Conservation (phyloP, 768 basidiomycete genomes). For the Naganishia randhawae region DNA sequence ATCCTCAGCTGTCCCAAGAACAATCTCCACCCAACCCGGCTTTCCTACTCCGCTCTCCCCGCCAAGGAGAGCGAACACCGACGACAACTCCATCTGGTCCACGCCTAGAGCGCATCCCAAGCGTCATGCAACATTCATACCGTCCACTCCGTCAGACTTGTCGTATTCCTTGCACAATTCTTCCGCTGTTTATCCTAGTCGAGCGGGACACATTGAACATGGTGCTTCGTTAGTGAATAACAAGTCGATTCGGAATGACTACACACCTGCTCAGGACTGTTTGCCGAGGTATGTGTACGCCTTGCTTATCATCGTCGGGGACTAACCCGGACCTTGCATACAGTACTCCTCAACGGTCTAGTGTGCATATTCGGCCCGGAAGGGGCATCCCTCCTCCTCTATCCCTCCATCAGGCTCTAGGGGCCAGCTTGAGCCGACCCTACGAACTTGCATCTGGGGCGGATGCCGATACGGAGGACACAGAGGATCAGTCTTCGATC, state of each 20-base stretch:
- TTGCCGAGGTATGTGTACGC: conserved; percentile 1
- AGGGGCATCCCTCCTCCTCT: conserved; percentile 1
- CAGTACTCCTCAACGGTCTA: conserved; percentile 6
- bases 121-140: not conserved
- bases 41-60: conserved; percentile 11
- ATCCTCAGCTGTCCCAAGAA: not conserved
- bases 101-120: not conserved
- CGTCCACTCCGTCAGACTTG: not conserved
- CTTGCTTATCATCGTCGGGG: not conserved
- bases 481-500: conserved; percentile 12
- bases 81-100: not conserved
- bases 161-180: not conserved
- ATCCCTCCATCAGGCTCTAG: conserved; percentile 11
- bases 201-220: not conserved
- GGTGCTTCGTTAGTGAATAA: not conserved
- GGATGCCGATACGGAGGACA: conserved; percentile 19
- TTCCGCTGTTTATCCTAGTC: not conserved
- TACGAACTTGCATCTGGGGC: not conserved
- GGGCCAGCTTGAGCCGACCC: not conserved
- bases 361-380: not conserved
- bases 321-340: not conserved
- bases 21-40: not conserved
- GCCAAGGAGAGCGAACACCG: not conserved
- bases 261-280: not conserved
- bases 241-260: not conserved